Percentiles rank a stretch among this genome's conserved stretches.
These are phyloP conservation scores for Pleodorina starrii DNA, from an alignment of 139 green algal species.

Conservation along the genomic window DNA sequence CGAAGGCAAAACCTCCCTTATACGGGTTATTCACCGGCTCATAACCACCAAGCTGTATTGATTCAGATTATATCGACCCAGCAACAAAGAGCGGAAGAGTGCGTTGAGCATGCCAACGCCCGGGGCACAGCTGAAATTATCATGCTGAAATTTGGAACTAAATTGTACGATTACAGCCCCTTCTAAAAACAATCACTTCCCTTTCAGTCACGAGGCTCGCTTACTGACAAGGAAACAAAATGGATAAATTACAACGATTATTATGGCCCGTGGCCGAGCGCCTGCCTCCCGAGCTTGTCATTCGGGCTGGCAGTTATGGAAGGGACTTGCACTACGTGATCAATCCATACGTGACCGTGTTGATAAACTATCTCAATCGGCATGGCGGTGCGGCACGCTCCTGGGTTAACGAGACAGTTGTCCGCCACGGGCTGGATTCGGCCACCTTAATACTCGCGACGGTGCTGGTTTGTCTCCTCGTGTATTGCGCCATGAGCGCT, in stretches of 20 bases:
- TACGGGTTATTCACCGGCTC: too few relatives aligned
- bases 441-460: neutral
- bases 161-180: too few relatives aligned
- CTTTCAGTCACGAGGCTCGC: too few relatives aligned
- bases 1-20: too few relatives aligned
- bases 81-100: too few relatives aligned
- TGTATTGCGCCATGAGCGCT: neutral
- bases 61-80: too few relatives aligned
- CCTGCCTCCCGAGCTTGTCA: neutral
- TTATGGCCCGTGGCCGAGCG: neutral
- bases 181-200: too few relatives aligned
- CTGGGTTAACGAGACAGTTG: neutral
- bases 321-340: neutral
- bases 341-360: neutral
- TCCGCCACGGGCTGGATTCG: neutral
- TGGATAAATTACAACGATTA: neutral
- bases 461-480: neutral
- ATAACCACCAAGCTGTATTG: too few relatives aligned
- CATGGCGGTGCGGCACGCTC: neutral
- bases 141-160: too few relatives aligned
- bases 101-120: too few relatives aligned
- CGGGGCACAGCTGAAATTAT: too few relatives aligned
- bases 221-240: too few relatives aligned
- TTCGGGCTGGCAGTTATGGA: neutral
- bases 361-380: neutral